phyloP scores from a whole-genome alignment of 2,329 filamentous ascomycete genomes.

The Arthrobotrys iridis region DNA sequence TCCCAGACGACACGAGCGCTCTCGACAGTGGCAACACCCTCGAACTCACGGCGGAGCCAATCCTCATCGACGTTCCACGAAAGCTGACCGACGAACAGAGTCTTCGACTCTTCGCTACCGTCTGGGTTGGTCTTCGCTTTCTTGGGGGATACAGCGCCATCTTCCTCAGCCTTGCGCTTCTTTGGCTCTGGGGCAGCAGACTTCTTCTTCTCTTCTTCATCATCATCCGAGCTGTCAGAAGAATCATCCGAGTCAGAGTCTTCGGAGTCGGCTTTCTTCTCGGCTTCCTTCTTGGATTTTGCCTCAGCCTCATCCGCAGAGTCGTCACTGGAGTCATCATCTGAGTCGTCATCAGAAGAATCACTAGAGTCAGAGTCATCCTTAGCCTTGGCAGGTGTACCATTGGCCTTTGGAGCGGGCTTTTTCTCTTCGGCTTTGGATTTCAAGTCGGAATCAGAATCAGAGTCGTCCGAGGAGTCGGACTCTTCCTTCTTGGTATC shows the following conservation, averaged over 20 bases:
- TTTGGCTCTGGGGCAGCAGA: conserved; percentile 64
- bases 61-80: conserved; percentile 92
- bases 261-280: conserved; percentile 59
- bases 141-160: conserved; percentile 68
- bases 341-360: conserved; percentile 56
- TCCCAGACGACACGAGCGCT: conserved; percentile 80
- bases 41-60: conserved; percentile 87
- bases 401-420: conserved; percentile 57
- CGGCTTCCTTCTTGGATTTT: conserved; percentile 14
- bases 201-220: conserved; percentile 58
- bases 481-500: conserved; percentile 16
- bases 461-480: conserved; percentile 48
- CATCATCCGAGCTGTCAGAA: conserved; percentile 58
- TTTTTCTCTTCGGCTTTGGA: conserved; percentile 59
- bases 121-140: conserved; percentile 71
- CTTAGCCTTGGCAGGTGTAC: conserved; percentile 57
- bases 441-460: conserved; percentile 60
- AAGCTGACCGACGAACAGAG: conserved; percentile 88
- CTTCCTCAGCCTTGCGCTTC: conserved; percentile 74
- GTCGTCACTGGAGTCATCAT: conserved; percentile 60
- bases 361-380: conserved; percentile 29
- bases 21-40: conserved; percentile 82
- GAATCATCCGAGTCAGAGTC: conserved; percentile 62
- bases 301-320: conserved; percentile 59
- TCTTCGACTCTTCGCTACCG: conserved; percentile 64